These are phyloP conservation scores for Cladophialophora carrionii DNA, from an alignment of 2,329 filamentous ascomycete genomes.

Conservation along the genomic window DNA sequence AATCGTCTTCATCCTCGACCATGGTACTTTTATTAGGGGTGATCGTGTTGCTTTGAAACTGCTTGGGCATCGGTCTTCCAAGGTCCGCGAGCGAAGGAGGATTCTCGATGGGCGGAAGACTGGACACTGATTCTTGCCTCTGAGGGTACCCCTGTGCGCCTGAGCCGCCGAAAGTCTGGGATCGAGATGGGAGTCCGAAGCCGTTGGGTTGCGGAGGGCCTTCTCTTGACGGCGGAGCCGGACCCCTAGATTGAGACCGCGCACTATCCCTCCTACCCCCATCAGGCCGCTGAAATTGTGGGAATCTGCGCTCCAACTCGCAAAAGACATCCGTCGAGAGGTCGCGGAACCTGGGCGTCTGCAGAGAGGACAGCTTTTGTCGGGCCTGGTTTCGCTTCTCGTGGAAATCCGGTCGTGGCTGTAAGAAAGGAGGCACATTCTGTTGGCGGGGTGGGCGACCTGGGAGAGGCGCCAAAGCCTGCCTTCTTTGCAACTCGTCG, in stretches of 20 bases:
- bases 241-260: constrained; percentile 61
- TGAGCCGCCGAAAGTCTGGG: constrained; percentile 31
- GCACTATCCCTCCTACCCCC: constrained; percentile 71
- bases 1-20: constrained; percentile 90
- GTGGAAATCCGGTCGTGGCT: constrained; percentile 88
- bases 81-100: constrained; percentile 58
- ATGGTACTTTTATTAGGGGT: constrained; percentile 97
- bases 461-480: constrained; percentile 60
- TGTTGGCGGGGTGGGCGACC: constrained; percentile 47
- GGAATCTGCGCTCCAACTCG: constrained; percentile 88
- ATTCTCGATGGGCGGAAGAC: constrained; percentile 31
- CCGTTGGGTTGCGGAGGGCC: constrained; percentile 42
- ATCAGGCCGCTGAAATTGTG: constrained; percentile 72
- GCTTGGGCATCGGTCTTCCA: constrained; percentile 79
- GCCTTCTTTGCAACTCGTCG: constrained; percentile 87
- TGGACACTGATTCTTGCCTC: constrained; percentile 25
- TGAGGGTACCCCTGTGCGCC: constrained; percentile 28
- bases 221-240: constrained; percentile 51
- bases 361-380: constrained; percentile 88
- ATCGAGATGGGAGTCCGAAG: constrained; percentile 40
- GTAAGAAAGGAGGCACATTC: constrained; percentile 69
- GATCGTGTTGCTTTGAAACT: constrained; percentile 93
- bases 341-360: constrained; percentile 83
- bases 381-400: constrained; percentile 97
- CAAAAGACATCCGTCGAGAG: constrained; percentile 95